phyloP scores from a whole-genome alignment of 2,329 filamentous ascomycete genomes.

The Teratosphaeria zuluensis region DNA sequence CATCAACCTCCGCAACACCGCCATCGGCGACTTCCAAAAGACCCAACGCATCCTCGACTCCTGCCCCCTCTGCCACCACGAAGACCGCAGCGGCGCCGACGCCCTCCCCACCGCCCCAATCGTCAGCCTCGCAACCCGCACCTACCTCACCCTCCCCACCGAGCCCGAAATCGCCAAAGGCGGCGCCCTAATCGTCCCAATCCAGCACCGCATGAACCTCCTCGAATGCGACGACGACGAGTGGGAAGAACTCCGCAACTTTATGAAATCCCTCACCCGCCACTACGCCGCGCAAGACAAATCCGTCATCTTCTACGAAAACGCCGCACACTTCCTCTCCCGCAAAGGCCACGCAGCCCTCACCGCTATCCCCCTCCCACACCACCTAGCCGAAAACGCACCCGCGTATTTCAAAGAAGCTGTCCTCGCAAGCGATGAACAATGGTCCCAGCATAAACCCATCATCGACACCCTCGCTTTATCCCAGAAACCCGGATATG shows the following conservation, averaged over 20 bases:
- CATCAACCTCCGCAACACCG: conserved; percentile 74
- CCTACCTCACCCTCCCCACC: conserved; percentile 80
- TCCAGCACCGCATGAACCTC: conserved; percentile 77
- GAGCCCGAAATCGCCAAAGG: conserved; percentile 78
- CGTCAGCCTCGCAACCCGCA: conserved; percentile 73
- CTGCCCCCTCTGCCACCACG: conserved; percentile 87
- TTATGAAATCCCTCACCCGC: conserved; percentile 91
- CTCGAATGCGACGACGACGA: conserved; percentile 98
- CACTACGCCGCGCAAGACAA: conserved; percentile 91
- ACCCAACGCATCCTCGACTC: conserved; percentile 76
- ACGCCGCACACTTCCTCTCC: conserved; percentile 66
- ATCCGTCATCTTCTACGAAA: conserved; percentile 95
- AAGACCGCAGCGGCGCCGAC: conserved; percentile 51
- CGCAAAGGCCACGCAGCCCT: conserved; percentile 77
- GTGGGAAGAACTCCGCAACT: conserved; percentile 98
- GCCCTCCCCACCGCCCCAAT: conserved; percentile 71
- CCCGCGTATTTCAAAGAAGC: conserved; percentile 95
- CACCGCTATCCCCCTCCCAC: conserved; percentile 77
- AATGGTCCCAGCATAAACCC: conserved; percentile 94
- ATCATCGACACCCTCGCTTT: conserved; percentile 74
- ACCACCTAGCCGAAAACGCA: conserved; percentile 79
- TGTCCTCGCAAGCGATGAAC: conserved; percentile 75
- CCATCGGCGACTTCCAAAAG: conserved; percentile 81
- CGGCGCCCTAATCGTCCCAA: conserved; percentile 78
- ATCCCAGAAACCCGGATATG: conserved; percentile 54